Percentiles rank a stretch among this genome's conserved stretches.
Conservation (phyloP, 176 grass and related monocot species). For the Thinopyrum elongatum region DNA sequence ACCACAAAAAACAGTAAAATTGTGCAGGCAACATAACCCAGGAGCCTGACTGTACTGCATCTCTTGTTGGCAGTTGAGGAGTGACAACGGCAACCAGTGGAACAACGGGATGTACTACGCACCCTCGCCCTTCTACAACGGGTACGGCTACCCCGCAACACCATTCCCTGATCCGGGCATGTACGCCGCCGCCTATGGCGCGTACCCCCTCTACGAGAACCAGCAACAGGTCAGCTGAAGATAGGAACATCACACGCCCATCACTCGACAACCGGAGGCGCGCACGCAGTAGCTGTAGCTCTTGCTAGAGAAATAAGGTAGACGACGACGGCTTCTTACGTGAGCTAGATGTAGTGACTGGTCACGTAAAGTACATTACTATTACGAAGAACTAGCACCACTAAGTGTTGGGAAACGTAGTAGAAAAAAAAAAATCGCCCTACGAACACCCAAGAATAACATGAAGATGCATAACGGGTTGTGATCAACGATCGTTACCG, state of each 20-base stretch:
- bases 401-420: too few relatives aligned
- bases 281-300: conserved; percentile 46
- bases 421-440: too few relatives aligned
- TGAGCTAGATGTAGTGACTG: conserved; percentile 62
- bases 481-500: too few relatives aligned
- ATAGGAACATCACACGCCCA: background rate
- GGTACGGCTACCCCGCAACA: conserved; percentile 70
- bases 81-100: conserved; percentile 74
- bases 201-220: conserved; percentile 80
- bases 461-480: too few relatives aligned
- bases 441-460: too few relatives aligned
- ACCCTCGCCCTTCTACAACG: conserved; percentile 65
- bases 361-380: conserved; percentile 62
- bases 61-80: conserved; percentile 52
- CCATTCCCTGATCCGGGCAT: conserved; percentile 84
- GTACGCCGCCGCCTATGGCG: conserved; percentile 73
- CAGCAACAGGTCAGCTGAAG: conserved; percentile 90
- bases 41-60: background rate
- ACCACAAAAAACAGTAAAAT: background rate
- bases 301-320: conserved; percentile 43
- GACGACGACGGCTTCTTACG: conserved; percentile 51
- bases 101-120: conserved; percentile 86
- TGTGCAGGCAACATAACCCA: background rate
- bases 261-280: background rate
- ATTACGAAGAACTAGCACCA: conserved; percentile 35